Percentiles rank a stretch among this genome's conserved stretches.
Evolutionary conservation across 768 basidiomycete genomes (phyloP).

Genomic region (Trametes sanguinea): DNA sequence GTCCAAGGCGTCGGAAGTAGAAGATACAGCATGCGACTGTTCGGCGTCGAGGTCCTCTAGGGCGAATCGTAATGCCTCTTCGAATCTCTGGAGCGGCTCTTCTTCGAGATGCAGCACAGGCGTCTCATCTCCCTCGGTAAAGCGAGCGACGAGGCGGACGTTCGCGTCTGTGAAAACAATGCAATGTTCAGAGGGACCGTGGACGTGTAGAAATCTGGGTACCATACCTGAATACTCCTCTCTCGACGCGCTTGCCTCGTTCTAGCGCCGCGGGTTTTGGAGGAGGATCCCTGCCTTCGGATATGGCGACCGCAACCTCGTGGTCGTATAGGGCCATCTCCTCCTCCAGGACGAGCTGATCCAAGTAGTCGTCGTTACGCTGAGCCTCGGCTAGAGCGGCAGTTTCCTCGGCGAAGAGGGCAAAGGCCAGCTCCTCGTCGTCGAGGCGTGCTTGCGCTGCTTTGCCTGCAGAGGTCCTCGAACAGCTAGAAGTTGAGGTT

Average conservation of each 20-base stretch:
- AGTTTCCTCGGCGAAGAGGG: slow-evolving; percentile 29
- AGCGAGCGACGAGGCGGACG: background rate
- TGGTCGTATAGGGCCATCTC: slow-evolving; percentile 27
- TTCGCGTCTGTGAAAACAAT: background rate
- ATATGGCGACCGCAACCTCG: slow-evolving; percentile 26
- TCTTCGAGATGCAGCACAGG: background rate
- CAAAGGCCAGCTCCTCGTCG: slow-evolving; percentile 29
- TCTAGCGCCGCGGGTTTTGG: slow-evolving; percentile 1
- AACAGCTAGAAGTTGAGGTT: background rate
- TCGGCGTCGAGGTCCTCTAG: background rate
- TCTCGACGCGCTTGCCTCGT: background rate
- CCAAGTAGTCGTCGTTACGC: slow-evolving; percentile 11
- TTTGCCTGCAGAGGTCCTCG: background rate
- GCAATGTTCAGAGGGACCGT: too few species aligned
- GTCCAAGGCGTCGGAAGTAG: background rate
- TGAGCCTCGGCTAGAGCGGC: slow-evolving; percentile 8
- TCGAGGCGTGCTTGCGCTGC: background rate
- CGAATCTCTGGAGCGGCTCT: background rate
- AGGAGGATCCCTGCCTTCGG: slow-evolving; percentile 25
- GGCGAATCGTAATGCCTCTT: background rate
- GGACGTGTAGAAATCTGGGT: too few species aligned
- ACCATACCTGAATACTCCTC: background rate
- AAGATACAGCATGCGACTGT: background rate
- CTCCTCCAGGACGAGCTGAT: slow-evolving; percentile 24
- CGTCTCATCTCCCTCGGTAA: background rate